Evolutionary conservation across 148 eudicot species (phyloP).

Genomic region (Rhododendron ovatum): DNA sequence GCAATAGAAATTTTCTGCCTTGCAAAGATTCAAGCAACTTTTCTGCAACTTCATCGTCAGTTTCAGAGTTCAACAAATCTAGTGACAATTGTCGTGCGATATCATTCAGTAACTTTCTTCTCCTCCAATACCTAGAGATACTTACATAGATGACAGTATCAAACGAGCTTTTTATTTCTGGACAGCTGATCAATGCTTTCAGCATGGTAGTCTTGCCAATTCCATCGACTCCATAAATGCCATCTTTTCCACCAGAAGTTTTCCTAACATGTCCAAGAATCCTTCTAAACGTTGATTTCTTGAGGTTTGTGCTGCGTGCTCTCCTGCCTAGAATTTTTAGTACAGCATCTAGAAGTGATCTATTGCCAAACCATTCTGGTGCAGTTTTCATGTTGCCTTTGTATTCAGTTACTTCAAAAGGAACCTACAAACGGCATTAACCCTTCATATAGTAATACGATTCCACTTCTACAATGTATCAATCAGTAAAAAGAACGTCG

Average conservation of each 20-base stretch:
- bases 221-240: neutral
- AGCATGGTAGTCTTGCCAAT: neutral
- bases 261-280: neutral
- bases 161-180: neutral
- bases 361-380: neutral
- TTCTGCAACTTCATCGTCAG: no score
- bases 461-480: no score
- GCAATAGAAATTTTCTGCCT: no score
- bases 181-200: neutral
- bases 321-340: neutral
- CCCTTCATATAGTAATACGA: no score
- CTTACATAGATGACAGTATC: neutral
- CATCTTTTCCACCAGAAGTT: neutral
- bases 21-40: no score
- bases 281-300: neutral
- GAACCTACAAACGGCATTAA: no score
- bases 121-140: neutral
- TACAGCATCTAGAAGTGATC: neutral
- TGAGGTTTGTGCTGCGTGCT: neutral
- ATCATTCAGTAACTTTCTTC: no score
- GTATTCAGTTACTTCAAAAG: no score
- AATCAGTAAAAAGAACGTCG: no score
- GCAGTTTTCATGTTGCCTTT: neutral
- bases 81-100: no score
- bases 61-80: no score